phyloP scores from a whole-genome alignment of 2,329 filamentous ascomycete species.

The Calcarisporium arbuscula region DNA sequence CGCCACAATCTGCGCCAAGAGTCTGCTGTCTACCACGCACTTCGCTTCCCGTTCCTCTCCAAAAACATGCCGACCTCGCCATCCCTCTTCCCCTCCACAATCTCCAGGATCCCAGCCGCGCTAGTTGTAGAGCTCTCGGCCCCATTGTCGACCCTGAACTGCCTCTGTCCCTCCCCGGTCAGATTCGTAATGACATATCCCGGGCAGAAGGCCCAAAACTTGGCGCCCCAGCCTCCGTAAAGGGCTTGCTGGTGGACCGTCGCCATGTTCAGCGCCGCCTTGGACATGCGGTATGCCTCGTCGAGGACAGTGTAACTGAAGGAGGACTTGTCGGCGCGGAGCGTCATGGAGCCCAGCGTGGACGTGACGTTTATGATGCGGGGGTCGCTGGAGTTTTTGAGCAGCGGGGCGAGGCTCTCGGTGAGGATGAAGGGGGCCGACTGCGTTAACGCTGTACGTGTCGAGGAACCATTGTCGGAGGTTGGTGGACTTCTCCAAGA shows the following conservation, averaged over 20 bases:
- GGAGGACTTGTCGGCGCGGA: constrained; percentile 10
- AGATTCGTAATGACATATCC: constrained; percentile 27
- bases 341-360: constrained; percentile 22
- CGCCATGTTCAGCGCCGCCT: constrained; percentile 31
- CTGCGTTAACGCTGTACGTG: constrained; percentile 38
- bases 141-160: constrained; percentile 1
- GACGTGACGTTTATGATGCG: constrained; percentile 28
- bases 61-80: constrained; percentile 11
- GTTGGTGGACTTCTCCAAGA: constrained; percentile 37
- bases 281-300: constrained; percentile 25
- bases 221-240: constrained; percentile 21
- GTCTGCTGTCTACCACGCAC: too few species aligned
- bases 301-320: neutral
- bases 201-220: constrained; percentile 25
- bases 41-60: too few species aligned
- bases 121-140: constrained; percentile 2
- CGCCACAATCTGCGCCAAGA: too few species aligned
- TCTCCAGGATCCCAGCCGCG: constrained; percentile 5
- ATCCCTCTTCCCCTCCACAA: constrained; percentile 10
- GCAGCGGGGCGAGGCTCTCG: constrained; percentile 23
- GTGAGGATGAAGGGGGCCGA: constrained; percentile 22
- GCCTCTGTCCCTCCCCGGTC: constrained; percentile 13
- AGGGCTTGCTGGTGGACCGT: constrained; percentile 20
- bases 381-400: constrained; percentile 19
- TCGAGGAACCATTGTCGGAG: constrained; percentile 9